Conservation (phyloP, 495 filamentous ascomycete genomes). For the Talaromyces proteolyticus region DNA sequence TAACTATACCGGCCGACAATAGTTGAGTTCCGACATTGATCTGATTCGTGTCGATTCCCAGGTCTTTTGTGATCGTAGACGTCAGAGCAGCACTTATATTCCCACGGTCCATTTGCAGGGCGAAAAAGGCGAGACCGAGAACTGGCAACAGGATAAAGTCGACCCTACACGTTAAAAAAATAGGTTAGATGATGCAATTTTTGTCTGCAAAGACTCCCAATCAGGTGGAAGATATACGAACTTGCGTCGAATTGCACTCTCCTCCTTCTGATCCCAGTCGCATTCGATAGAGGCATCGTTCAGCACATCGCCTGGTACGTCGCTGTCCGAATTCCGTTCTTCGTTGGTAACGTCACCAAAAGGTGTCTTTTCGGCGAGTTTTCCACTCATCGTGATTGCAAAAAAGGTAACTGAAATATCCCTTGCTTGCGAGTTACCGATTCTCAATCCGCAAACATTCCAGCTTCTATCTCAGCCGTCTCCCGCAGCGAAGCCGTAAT, state of each 20-base stretch:
- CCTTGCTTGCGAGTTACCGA: no score
- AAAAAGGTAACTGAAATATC: no score
- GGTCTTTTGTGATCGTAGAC: conserved; percentile 43
- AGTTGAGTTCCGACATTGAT: conserved; percentile 53
- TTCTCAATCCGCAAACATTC: no score
- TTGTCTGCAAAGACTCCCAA: not conserved
- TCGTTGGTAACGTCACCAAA: not conserved
- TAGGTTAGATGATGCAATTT: not conserved
- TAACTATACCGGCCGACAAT: conserved; percentile 49
- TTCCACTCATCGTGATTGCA: no score
- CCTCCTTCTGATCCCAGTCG: conserved; percentile 26
- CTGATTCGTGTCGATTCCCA: conserved; percentile 50
- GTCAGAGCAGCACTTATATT: conserved; percentile 47
- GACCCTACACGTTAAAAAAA: conserved; percentile 24
- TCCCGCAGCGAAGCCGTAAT: no score
- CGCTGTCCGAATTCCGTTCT: not conserved
- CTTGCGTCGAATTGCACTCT: conserved; percentile 23
- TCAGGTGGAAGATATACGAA: conserved; percentile 6
- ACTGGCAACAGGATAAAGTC: conserved; percentile 48
- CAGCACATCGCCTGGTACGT: not conserved
- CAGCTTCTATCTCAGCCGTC: no score
- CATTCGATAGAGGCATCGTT: conserved; percentile 18
- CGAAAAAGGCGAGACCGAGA: conserved; percentile 51
- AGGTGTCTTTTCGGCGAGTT: no score
- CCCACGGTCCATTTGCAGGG: conserved; percentile 49